Percentiles rank a stretch among this genome's conserved stretches.
Conservation (phyloP, 306 rosid genomes). For the Dryas drummondii region DNA sequence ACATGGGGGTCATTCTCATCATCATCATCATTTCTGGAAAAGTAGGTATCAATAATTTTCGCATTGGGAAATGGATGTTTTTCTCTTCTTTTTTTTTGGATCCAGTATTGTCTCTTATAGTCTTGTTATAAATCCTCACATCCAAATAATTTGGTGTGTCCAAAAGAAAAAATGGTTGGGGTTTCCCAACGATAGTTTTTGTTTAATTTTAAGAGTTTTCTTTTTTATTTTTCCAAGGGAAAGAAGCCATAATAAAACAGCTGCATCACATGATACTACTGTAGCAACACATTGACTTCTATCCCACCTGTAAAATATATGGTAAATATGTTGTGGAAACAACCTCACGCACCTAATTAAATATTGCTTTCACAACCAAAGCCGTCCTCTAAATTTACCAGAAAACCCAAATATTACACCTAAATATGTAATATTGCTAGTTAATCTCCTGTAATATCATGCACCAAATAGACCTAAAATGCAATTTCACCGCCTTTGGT, state of each 20-base stretch:
- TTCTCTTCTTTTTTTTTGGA: background rate
- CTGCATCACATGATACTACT: constrained; percentile 24
- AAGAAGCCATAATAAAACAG: constrained; percentile 26
- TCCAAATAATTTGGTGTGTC: too few species aligned
- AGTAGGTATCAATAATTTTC: constrained; percentile 25
- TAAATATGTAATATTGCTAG: too few species aligned
- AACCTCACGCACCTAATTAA: background rate
- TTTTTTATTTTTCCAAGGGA: background rate
- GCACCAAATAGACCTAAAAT: too few species aligned
- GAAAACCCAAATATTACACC: too few species aligned
- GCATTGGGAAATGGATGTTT: constrained; percentile 25
- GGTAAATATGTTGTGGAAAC: constrained; percentile 2
- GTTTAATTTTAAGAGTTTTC: constrained; percentile 1
- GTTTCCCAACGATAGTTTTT: background rate
- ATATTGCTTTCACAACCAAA: too few species aligned
- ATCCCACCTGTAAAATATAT: constrained; percentile 12
- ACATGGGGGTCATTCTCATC: constrained; percentile 23
- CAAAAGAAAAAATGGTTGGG: background rate
- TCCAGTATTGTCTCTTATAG: too few species aligned
- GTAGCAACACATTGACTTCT: constrained; percentile 17
- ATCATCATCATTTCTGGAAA: constrained; percentile 18
- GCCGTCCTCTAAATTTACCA: too few species aligned
- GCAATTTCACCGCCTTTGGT: too few species aligned
- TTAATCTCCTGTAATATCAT: too few species aligned
- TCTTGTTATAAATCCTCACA: background rate